Base-by-base conservation (phyloP, 345 rosid genomes). In the Tarenaya hassleriana region DNA sequence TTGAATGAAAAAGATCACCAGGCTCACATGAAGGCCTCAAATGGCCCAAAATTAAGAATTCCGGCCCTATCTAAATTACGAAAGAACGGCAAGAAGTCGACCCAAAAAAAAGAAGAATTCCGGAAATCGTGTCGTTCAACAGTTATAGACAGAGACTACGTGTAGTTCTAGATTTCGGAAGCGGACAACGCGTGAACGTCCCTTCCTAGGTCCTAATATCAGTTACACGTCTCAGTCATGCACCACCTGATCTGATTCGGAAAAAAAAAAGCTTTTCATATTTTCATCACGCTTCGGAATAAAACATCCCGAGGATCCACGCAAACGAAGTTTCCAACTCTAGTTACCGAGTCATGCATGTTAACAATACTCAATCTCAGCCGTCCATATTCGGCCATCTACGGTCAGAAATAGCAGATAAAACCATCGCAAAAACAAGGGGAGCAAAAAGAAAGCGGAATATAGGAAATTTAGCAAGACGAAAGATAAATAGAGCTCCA, bases 221-320 rank as follows among this genome's bases (percentile, higher is more conserved):
- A 6, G 58, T 10, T 8, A 55, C 56, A 56, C 58, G 47, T 57
- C 14, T 58, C 43, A 50, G 48, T 44, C 69, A 45, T 57, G 54
- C 58, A 64, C 40, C 24, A 45, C 48, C 42, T 40, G 44, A 54
- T 48, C 24, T 21, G 3, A 24, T 31, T 41, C n/a, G n/a, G n/a
- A 40, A 40, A 45, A 33, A 38, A 37, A 53, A 38, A 34, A 4
- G 10, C 10, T 3, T 12, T 52, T 11, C 35, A 33, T 33, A 33
- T 11, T 7, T 33, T 7, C 7, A 33, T 33, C 35, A 33, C 10
- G 10, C 7, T 7, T 33, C 7, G 35, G 35, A 33, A 33, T 11
- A 7, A 33, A 33, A 33, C 35, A 33, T 35, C 8, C 8, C 8
- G 39, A n/a, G n/a, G n/a, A n/a, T n/a, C n/a, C n/a, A n/a, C n/a